Percentiles rank a stretch among this genome's conserved stretches.
Conservation (phyloP, 805 yeast genomes). For the Peterozyma toletana region DNA sequence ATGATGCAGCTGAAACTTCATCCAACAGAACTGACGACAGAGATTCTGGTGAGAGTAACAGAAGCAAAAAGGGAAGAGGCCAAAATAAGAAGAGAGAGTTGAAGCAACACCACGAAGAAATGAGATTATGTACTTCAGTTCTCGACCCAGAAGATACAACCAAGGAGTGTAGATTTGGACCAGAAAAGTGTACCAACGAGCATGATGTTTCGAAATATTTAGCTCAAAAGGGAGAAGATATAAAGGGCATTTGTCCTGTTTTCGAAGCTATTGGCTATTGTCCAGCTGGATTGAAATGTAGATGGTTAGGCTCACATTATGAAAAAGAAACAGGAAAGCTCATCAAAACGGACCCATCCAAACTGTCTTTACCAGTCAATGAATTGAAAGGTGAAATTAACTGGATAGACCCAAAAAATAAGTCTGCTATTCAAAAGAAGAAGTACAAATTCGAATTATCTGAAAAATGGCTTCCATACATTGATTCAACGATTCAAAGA, state of each 20-base stretch:
- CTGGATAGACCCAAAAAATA: constrained; percentile 39
- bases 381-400: constrained; percentile 51
- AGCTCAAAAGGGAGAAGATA: constrained; percentile 58
- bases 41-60: constrained; percentile 22
- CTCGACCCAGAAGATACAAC: constrained; percentile 42
- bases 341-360: constrained; percentile 29
- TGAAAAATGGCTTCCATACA: constrained; percentile 49
- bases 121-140: constrained; percentile 58
- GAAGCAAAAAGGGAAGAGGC: constrained; percentile 48
- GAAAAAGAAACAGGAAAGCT: constrained; percentile 36
- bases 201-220: constrained; percentile 72
- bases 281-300: constrained; percentile 87
- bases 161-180: constrained; percentile 54
- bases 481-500: constrained; percentile 52
- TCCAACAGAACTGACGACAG: constrained; percentile 26
- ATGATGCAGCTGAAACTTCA: constrained; percentile 39
- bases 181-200: constrained; percentile 63
- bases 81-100: constrained; percentile 81
- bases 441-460: constrained; percentile 52
- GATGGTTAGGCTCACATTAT: constrained; percentile 78
- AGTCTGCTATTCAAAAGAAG: constrained; percentile 50
- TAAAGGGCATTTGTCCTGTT: constrained; percentile 80
- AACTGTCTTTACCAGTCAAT: constrained; percentile 25
- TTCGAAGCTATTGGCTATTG: constrained; percentile 78
- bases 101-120: constrained; percentile 55